phyloP scores from a whole-genome alignment of 2,329 filamentous ascomycete genomes.

The Aotearoamyces nothofagi region DNA sequence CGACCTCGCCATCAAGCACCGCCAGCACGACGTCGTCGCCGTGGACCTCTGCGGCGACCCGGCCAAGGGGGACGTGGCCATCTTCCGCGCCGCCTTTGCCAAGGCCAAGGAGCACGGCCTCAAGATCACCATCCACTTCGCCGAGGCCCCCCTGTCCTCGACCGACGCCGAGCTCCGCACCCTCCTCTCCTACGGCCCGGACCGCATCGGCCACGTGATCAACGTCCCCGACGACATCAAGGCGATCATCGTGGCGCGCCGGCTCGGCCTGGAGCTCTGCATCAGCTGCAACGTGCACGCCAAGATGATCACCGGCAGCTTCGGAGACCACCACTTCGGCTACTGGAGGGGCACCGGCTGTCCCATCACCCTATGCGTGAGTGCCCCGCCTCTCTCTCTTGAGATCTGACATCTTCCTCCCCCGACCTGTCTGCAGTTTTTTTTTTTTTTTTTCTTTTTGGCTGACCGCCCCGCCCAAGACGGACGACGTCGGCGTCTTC shows the following conservation, averaged over 20 bases:
- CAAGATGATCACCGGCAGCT: conserved; percentile 52
- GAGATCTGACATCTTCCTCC: not conserved
- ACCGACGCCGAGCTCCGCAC: conserved; percentile 43
- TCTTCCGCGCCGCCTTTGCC: conserved; percentile 43
- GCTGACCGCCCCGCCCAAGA: conserved; percentile 32
- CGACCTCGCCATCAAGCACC: conserved; percentile 42
- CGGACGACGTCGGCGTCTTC: conserved; percentile 74
- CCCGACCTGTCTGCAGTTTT: not conserved
- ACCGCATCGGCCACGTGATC: conserved; percentile 65
- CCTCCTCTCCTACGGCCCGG: conserved; percentile 50
- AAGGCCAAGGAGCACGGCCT: conserved; percentile 39
- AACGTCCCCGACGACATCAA: conserved; percentile 50
- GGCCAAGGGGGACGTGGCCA: conserved; percentile 39
- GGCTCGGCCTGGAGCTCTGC: conserved; percentile 59
- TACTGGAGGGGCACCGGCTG: conserved; percentile 48
- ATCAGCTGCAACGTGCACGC: conserved; percentile 70
- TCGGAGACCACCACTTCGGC: conserved; percentile 60
- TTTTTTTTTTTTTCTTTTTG: not conserved
- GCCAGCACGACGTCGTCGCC: conserved; percentile 44
- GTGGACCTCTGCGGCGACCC: conserved; percentile 73
- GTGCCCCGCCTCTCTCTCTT: conserved; percentile 20
- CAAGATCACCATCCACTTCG: conserved; percentile 63
- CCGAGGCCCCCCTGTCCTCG: conserved; percentile 45
- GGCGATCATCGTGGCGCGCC: conserved; percentile 32
- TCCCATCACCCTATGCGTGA: conserved; percentile 52